Evolutionary conservation across 2,329 filamentous ascomycete species (phyloP).

Genomic region (Tympanopsis confertula): DNA sequence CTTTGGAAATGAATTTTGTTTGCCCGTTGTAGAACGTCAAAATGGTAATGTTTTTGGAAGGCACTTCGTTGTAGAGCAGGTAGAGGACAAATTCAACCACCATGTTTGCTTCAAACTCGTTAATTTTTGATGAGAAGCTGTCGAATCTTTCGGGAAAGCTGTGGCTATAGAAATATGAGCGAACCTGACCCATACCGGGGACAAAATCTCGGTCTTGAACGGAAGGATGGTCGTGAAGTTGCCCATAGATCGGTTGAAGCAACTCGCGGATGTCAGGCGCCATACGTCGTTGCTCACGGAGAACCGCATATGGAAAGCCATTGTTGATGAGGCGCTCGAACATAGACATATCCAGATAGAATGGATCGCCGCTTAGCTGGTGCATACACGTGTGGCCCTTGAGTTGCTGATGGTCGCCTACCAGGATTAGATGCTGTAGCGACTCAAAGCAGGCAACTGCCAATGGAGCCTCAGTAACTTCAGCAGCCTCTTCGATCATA

Average conservation of each 20-base stretch:
- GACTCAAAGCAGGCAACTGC: constrained; percentile 47
- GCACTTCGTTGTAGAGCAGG: constrained; percentile 55
- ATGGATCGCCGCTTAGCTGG: constrained; percentile 42
- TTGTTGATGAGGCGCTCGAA: constrained; percentile 59
- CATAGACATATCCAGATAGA: constrained; percentile 50
- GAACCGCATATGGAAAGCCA: constrained; percentile 36
- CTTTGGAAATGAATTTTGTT: constrained; percentile 46
- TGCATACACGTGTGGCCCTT: constrained; percentile 45
- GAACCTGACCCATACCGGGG: constrained; percentile 49
- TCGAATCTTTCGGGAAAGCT: constrained; percentile 53
- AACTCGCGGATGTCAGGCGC: constrained; percentile 54
- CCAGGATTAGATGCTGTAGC: constrained; percentile 52
- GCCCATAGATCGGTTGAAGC: constrained; percentile 47
- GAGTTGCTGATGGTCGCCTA: constrained; percentile 61
- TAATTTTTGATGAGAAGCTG: constrained; percentile 53
- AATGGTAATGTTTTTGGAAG: constrained; percentile 56
- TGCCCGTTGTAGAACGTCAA: constrained; percentile 86
- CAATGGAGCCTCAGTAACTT: constrained; percentile 40
- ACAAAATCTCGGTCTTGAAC: constrained; percentile 41
- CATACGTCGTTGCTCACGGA: constrained; percentile 56
- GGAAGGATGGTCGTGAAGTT: constrained; percentile 43
- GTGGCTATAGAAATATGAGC: constrained; percentile 54
- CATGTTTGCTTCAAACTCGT: constrained; percentile 65
- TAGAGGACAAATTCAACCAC: constrained; percentile 62
- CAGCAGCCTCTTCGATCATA: constrained; percentile 61